A percentile compares a stretch with the other conserved stretches of the same genome.
Evolutionary conservation across 805 yeast genomes (phyloP).

Genomic region (Candida germanica): DNA sequence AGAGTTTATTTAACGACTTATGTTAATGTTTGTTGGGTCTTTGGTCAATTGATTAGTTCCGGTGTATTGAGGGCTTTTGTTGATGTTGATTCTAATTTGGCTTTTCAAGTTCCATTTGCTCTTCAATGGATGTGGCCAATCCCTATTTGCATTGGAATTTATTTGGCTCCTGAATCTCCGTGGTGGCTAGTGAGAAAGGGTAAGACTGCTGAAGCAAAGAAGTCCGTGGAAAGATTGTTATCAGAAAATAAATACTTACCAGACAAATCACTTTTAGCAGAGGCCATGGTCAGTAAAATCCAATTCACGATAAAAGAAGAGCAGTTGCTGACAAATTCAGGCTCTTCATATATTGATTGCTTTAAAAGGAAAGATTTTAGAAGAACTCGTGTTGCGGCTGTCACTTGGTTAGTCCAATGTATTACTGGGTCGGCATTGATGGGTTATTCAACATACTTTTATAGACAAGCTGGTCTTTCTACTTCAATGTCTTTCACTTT

Average conservation of each 20-base stretch:
- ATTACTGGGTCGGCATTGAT: constrained; percentile 46
- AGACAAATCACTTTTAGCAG: constrained; percentile 30
- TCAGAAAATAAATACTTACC: constrained; percentile 30
- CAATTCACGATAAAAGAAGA: constrained; percentile 44
- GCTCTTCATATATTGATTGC: constrained; percentile 38
- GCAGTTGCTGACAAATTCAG: constrained; percentile 17
- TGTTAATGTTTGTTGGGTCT: constrained; percentile 51
- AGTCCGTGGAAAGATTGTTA: constrained; percentile 34
- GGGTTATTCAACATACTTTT: constrained; percentile 52
- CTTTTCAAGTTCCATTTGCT: constrained; percentile 55
- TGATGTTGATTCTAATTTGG: constrained; percentile 26
- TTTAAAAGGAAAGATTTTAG: constrained; percentile 46
- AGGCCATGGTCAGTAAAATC: constrained; percentile 43
- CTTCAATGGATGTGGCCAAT: constrained; percentile 61
- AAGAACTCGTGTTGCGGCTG: constrained; percentile 49
- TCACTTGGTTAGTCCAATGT: constrained; percentile 45
- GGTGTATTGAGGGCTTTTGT: constrained; percentile 46
- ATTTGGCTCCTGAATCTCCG: constrained; percentile 56
- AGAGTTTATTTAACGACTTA: constrained; percentile 49
- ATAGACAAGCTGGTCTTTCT: constrained; percentile 47
- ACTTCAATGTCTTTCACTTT: constrained; percentile 44
- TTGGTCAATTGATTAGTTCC: constrained; percentile 55
- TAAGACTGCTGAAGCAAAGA: constrained; percentile 40
- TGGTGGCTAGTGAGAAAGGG: constrained; percentile 51
- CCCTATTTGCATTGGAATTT: constrained; percentile 43